Conservation (phyloP, 1,284 basidiomycete genomes). For the Rhodotorula glutinis region DNA sequence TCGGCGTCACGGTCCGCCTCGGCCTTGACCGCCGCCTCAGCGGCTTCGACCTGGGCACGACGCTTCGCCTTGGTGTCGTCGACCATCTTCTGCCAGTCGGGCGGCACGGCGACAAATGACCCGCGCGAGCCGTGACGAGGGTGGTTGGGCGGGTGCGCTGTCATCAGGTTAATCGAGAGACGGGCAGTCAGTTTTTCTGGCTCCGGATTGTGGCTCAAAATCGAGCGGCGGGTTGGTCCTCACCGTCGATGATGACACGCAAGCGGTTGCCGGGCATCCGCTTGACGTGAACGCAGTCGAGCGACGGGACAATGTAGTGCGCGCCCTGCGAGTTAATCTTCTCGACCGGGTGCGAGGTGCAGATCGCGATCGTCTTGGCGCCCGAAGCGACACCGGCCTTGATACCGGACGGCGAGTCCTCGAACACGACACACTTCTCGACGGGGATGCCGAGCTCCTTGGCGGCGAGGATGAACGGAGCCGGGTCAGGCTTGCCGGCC, state of each 20-base stretch:
- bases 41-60: neutral
- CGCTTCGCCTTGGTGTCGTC: constrained; percentile 6
- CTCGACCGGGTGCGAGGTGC: constrained; percentile 56
- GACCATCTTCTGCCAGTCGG: constrained; percentile 19
- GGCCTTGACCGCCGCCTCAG: constrained; percentile 2
- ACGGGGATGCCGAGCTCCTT: constrained; percentile 62
- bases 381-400: constrained; percentile 63
- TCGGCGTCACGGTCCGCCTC: neutral
- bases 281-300: constrained; percentile 42
- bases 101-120: constrained; percentile 36
- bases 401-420: constrained; percentile 72
- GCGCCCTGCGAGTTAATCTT: constrained; percentile 65
- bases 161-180: neutral
- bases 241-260: constrained; percentile 27
- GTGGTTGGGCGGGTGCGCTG: constrained; percentile 37
- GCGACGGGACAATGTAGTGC: constrained; percentile 56
- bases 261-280: constrained; percentile 38
- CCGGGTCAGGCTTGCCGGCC: constrained; percentile 47
- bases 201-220: no score
- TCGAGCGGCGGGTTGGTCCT: no score
- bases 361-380: constrained; percentile 70
- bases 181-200: neutral
- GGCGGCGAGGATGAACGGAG: constrained; percentile 48
- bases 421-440: constrained; percentile 62
- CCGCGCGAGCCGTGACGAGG: constrained; percentile 38